Conservation (phyloP, 129 eudicot species). For the Ambrosia artemisiifolia region DNA sequence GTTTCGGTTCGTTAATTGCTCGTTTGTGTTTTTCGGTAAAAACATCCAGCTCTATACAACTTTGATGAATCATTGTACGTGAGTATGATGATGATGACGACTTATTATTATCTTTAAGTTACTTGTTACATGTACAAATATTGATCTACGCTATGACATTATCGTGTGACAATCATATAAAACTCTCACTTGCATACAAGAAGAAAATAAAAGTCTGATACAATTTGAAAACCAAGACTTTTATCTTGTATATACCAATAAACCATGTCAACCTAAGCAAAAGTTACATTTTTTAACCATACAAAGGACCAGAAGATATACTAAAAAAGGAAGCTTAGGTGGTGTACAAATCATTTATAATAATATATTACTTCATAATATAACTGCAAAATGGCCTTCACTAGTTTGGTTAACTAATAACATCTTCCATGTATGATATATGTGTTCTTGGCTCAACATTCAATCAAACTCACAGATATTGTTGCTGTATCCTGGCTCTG, state of each 20-base stretch:
- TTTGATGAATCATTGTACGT: too few species aligned
- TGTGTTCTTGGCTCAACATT: neutral
- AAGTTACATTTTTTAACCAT: neutral
- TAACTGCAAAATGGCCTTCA: slow-evolving; percentile 8
- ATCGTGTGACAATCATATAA: too few species aligned
- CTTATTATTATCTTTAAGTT: too few species aligned
- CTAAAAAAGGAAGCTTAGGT: neutral
- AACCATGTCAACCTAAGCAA: neutral
- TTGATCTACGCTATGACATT: too few species aligned
- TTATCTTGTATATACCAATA: neutral
- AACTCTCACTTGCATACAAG: neutral
- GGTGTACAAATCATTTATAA: neutral
- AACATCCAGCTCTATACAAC: too few species aligned
- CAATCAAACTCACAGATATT: slow-evolving; percentile 57
- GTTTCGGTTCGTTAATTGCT: too few species aligned
- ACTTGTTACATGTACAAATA: too few species aligned
- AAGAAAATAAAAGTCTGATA: neutral
- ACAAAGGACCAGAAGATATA: slow-evolving; percentile 1
- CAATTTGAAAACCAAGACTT: neutral
- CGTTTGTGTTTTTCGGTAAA: too few species aligned
- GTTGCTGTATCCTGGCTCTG: slow-evolving; percentile 81
- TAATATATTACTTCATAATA: neutral
- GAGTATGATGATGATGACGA: too few species aligned
- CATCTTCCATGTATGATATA: neutral
- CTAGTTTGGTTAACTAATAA: neutral